Evolutionary conservation across 2,329 filamentous ascomycete genomes (phyloP).

Genomic region (Rutstroemia sp.): DNA sequence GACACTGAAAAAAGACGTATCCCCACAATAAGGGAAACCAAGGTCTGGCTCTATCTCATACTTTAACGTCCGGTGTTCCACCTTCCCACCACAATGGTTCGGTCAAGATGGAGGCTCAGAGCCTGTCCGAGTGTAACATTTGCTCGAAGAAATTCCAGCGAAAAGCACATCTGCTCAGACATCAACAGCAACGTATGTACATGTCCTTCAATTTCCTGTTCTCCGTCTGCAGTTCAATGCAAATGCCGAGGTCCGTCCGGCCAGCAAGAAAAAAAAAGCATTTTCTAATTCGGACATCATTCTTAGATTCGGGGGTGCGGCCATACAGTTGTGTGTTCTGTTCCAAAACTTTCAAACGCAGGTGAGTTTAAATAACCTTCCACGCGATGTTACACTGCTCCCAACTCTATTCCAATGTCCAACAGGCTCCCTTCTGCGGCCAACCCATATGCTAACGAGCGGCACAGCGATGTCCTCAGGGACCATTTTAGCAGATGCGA

Average conservation of each 20-base stretch:
- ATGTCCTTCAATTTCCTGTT: too few relatives aligned
- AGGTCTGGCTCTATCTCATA: not conserved
- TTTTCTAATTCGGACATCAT: not conserved
- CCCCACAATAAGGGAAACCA: slow-evolving; percentile 1
- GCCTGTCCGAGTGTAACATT: slow-evolving; percentile 27
- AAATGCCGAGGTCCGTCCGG: not conserved
- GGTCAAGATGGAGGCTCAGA: slow-evolving; percentile 28
- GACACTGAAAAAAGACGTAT: not conserved
- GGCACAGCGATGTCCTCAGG: slow-evolving; percentile 27
- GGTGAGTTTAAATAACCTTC: slow-evolving; percentile 14
- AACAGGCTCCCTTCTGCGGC: too few relatives aligned
- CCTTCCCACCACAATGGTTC: slow-evolving; percentile 19
- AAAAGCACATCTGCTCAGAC: slow-evolving; percentile 29
- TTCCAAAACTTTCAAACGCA: slow-evolving; percentile 30
- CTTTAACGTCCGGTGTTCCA: slow-evolving; percentile 6
- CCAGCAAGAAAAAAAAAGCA: not conserved
- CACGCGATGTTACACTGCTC: not conserved
- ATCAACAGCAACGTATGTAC: slow-evolving; percentile 28
- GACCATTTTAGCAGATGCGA: slow-evolving; percentile 30
- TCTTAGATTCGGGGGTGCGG: slow-evolving; percentile 25
- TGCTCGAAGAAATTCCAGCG: slow-evolving; percentile 30
- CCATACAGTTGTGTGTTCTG: slow-evolving; percentile 30
- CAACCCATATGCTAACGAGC: not conserved
- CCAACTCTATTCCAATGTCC: not conserved
- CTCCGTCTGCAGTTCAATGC: not conserved